These are phyloP conservation scores for Gamsiella multidivaricata DNA, from an alignment of 192 early-diverging fungal species.

Conservation along the genomic window DNA sequence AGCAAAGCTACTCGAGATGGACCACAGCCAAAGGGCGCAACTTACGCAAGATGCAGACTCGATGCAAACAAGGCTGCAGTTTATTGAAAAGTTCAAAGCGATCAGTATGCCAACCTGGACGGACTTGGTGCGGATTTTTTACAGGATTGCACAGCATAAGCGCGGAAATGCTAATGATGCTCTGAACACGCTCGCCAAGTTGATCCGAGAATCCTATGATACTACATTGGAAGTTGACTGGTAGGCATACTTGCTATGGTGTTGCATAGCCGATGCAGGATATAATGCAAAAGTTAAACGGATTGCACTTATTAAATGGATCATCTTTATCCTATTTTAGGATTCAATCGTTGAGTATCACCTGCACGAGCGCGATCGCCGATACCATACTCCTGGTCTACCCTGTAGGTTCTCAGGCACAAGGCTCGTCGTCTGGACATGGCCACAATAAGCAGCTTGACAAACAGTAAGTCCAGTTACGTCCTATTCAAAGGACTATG, in stretches of 20 bases:
- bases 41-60: background rate
- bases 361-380: conserved; percentile 13
- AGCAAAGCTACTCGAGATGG: background rate
- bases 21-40: conserved; percentile 15
- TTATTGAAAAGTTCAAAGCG: conserved; percentile 6
- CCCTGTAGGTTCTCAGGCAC: background rate
- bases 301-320: background rate
- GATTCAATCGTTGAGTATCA: conserved; percentile 28
- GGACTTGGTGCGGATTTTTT: conserved; percentile 17
- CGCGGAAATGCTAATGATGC: conserved; percentile 22
- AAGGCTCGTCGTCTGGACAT: background rate
- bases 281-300: background rate
- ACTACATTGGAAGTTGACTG: conserved; percentile 9
- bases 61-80: background rate
- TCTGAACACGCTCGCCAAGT: conserved; percentile 15
- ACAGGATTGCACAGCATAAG: conserved; percentile 30
- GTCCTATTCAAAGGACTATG: too few species aligned
- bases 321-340: background rate
- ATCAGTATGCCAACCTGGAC: conserved; percentile 26
- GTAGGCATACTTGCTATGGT: background rate
- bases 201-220: conserved; percentile 8
- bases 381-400: conserved; percentile 6
- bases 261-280: background rate
- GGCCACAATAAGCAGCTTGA: background rate
- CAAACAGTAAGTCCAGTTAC: conserved; percentile 15